These are phyloP conservation scores for Serendipita sp. DNA, from an alignment of 768 basidiomycete species.

Conservation along the genomic window DNA sequence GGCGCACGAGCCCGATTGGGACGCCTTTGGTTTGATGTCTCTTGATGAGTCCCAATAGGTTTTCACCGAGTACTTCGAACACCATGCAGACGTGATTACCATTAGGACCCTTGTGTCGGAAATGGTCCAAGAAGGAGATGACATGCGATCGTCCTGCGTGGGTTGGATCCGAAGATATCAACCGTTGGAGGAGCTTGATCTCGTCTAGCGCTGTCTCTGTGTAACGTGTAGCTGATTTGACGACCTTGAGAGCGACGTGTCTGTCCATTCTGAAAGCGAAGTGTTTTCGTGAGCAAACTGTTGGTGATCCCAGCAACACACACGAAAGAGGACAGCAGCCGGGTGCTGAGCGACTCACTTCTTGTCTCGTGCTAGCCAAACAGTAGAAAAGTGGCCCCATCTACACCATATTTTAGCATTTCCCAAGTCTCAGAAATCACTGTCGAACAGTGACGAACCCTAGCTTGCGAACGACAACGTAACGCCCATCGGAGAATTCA, in stretches of 20 bases:
- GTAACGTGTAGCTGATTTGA: constrained; percentile 92
- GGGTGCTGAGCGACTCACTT: constrained; percentile 46
- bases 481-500: constrained; percentile 69
- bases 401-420: constrained; percentile 23
- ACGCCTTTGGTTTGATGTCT: constrained; percentile 97
- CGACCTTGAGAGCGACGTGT: constrained; percentile 97
- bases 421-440: neutral
- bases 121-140: constrained; percentile 95
- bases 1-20: constrained; percentile 79
- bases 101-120: constrained; percentile 90
- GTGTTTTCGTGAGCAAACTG: constrained; percentile 8
- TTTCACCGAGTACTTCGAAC: constrained; percentile 96
- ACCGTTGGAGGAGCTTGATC: constrained; percentile 91
- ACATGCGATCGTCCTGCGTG: constrained; percentile 89
- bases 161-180: constrained; percentile 68
- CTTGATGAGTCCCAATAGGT: constrained; percentile 89
- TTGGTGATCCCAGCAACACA: constrained; percentile 1
- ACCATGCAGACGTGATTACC: constrained; percentile 99
- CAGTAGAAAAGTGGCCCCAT: constrained; percentile 94
- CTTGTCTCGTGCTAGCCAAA: constrained; percentile 75
- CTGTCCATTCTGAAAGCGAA: constrained; percentile 57
- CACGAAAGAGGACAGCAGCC: too few species aligned
- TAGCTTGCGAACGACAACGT: constrained; percentile 76
- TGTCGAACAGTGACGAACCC: constrained; percentile 42
- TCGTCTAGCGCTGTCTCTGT: constrained; percentile 98